Evolutionary conservation across 176 grass and related monocot genomes (phyloP).

Genomic region (Avena sativa): DNA sequence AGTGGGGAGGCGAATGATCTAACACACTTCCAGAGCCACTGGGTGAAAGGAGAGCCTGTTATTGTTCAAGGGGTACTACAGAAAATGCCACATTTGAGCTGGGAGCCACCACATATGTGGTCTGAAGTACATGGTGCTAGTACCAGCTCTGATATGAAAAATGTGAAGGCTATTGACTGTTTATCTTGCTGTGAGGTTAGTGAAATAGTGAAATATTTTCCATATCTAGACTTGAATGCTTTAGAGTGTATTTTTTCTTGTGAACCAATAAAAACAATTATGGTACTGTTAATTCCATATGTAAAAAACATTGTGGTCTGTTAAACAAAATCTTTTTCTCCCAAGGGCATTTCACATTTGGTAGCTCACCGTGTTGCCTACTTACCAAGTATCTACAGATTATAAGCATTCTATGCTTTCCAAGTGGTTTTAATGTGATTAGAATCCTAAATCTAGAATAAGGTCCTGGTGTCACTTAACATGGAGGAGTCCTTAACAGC

Average conservation of each 20-base stretch:
- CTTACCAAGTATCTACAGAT: neutral
- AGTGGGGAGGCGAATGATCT: conserved; percentile 51
- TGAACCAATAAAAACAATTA: neutral
- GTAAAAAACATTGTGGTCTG: conserved; percentile 9
- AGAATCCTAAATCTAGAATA: neutral
- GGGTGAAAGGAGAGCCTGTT: conserved; percentile 83
- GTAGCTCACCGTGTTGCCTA: neutral
- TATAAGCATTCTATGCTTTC: conserved; percentile 2
- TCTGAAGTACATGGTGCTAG: conserved; percentile 41
- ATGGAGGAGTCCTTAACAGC: neutral
- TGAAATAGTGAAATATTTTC: conserved; percentile 34
- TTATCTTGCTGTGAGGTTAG: conserved; percentile 77
- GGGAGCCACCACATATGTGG: conserved; percentile 72
- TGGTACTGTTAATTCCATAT: neutral
- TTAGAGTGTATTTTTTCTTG: conserved; percentile 18
- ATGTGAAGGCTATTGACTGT: conserved; percentile 56
- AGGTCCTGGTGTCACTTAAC: conserved; percentile 9
- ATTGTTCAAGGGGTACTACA: conserved; percentile 63
- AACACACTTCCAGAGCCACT: conserved; percentile 78
- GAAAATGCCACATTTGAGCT: conserved; percentile 59
- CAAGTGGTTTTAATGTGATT: conserved; percentile 11
- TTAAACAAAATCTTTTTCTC: neutral
- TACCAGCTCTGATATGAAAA: conserved; percentile 31
- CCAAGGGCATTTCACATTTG: neutral
- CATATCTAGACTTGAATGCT: neutral